Evolutionary conservation across 1,139 yeast species (phyloP).

Genomic region (Suhomyces guaymorum): DNA sequence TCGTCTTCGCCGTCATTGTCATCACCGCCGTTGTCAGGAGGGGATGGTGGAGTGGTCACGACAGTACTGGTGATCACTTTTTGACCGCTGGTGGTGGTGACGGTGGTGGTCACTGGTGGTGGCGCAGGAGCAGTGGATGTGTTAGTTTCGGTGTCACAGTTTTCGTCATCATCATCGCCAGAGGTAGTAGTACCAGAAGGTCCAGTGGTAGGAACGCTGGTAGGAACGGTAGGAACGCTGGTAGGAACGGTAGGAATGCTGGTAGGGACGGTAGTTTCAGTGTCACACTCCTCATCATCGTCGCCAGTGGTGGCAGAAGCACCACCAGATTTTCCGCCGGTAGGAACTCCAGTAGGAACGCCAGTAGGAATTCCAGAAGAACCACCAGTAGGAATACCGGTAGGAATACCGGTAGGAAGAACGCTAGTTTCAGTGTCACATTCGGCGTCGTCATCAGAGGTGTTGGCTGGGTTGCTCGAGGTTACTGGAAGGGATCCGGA

Average conservation of each 20-base stretch:
- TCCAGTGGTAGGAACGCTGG: conserved; percentile 2
- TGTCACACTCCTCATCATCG: conserved; percentile 10
- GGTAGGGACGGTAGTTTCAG: conserved; percentile 1
- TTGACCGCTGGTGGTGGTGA: conserved; percentile 1
- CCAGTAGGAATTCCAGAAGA: conserved; percentile 4
- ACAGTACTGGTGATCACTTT: conserved; percentile 1
- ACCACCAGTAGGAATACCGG: conserved; percentile 4
- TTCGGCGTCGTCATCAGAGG: conserved; percentile 15
- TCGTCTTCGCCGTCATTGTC: conserved; percentile 13
- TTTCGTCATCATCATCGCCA: conserved; percentile 18
- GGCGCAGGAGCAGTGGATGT: conserved; percentile 3
- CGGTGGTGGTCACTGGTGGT: conserved; percentile 1
- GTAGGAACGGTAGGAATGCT: conserved; percentile 1
- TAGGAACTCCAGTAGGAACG: background rate
- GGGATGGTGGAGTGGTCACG: conserved; percentile 2
- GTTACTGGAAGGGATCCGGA: background rate
- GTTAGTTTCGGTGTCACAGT: conserved; percentile 12
- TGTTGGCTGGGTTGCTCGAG: conserved; percentile 4
- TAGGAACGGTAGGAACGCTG: background rate
- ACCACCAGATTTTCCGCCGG: background rate
- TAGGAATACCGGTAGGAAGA: background rate
- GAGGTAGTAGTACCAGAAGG: conserved; percentile 3
- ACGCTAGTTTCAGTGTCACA: conserved; percentile 8
- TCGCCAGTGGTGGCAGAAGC: conserved; percentile 6
- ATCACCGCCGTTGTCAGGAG: conserved; percentile 2